Conservation (phyloP, 176 grass and related monocot species). For the Rhynchospora pubera region DNA sequence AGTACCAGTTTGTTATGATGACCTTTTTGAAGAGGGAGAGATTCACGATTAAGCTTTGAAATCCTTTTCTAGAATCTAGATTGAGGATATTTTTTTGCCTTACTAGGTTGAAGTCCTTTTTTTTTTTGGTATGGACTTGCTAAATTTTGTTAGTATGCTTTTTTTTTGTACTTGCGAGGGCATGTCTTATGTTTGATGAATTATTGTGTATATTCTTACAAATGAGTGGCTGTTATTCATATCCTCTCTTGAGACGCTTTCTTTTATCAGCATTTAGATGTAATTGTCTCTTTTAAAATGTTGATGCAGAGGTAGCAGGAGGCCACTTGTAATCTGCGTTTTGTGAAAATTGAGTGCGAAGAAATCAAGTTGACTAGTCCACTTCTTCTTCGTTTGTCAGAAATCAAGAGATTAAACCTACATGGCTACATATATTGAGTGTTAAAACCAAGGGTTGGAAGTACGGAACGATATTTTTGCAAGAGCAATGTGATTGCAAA, state of each 20-base stretch:
- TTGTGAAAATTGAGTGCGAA: no score
- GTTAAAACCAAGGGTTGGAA: no score
- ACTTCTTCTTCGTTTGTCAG: no score
- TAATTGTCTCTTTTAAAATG: not conserved
- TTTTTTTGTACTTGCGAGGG: not conserved
- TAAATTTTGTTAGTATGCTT: not conserved
- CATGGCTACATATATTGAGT: no score
- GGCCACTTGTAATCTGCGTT: no score
- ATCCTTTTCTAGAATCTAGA: not conserved
- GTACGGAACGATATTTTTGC: not conserved
- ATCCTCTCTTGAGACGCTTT: not conserved
- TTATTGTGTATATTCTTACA: conserved; percentile 19
- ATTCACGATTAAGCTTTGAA: conserved; percentile 39
- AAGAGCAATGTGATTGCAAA: not conserved
- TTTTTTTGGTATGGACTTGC: not conserved
- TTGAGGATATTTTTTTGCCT: not conserved
- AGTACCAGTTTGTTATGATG: conserved; percentile 70
- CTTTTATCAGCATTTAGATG: not conserved
- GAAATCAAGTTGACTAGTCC: no score
- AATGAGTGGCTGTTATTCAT: not conserved
- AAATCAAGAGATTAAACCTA: not conserved
- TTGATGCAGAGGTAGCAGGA: no score
- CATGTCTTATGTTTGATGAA: not conserved
- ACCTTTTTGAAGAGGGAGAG: conserved; percentile 91
- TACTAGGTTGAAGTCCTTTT: not conserved